These are phyloP conservation scores for Blastocystis sp. DNA, from an alignment of 352 stramenopile species.

Conservation along the genomic window DNA sequence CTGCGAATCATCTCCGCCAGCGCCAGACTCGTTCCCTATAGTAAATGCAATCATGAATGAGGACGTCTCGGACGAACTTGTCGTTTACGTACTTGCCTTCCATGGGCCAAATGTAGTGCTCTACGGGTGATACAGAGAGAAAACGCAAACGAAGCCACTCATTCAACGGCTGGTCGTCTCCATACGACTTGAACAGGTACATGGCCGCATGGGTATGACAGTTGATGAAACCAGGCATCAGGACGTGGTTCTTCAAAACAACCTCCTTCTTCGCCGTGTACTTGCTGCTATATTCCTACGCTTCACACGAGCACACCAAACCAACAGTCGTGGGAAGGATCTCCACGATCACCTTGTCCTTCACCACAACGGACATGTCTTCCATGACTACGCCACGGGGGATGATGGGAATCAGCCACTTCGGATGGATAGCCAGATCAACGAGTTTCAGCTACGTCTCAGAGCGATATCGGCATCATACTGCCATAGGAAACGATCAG, in stretches of 20 bases:
- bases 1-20: constrained; percentile 74
- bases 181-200: constrained; percentile 71
- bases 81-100: constrained; percentile 68
- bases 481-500: background rate
- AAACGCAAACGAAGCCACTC: constrained; percentile 65
- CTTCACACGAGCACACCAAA: background rate
- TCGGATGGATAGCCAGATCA: constrained; percentile 70
- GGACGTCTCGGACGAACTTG: constrained; percentile 67
- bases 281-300: constrained; percentile 61
- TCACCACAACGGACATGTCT: constrained; percentile 70
- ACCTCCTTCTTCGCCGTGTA: constrained; percentile 63
- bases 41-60: background rate
- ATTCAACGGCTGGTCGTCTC: constrained; percentile 71
- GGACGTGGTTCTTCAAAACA: constrained; percentile 67
- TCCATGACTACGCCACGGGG: constrained; percentile 66
- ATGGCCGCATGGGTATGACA: constrained; percentile 74
- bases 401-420: constrained; percentile 71
- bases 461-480: background rate
- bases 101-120: constrained; percentile 72
- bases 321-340: constrained; percentile 62
- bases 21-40: constrained; percentile 64
- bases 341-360: constrained; percentile 68
- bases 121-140: background rate
- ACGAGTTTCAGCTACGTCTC: background rate
- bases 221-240: constrained; percentile 74